These are phyloP conservation scores for Powellomyces hirtus DNA, from an alignment of 192 early-diverging fungal species.

Conservation along the genomic window DNA sequence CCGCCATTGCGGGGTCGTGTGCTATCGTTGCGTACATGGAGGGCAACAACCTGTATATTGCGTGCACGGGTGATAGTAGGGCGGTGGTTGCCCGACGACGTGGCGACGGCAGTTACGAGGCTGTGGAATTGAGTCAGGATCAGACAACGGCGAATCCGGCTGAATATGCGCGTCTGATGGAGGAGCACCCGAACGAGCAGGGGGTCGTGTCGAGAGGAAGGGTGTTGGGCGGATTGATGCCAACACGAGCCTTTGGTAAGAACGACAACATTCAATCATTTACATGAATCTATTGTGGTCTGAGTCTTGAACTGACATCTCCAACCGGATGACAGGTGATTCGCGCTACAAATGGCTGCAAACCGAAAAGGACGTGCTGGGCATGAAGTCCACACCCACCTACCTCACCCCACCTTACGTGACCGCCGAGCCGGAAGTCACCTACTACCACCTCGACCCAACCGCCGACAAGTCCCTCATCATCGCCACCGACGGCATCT, in stretches of 20 bases:
- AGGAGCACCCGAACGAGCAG: conserved; percentile 56
- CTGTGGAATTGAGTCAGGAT: conserved; percentile 39
- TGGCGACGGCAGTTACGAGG: conserved; percentile 32
- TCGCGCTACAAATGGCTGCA: conserved; percentile 48
- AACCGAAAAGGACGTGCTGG: conserved; percentile 23
- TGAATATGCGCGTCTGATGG: conserved; percentile 48
- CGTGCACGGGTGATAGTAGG: conserved; percentile 49
- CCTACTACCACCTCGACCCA: conserved; percentile 34
- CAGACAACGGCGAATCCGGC: conserved; percentile 42
- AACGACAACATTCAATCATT: no score
- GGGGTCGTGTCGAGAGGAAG: conserved; percentile 45
- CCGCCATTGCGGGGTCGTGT: conserved; percentile 46
- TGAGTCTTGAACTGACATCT: no score
- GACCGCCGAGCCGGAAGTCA: conserved; percentile 48
- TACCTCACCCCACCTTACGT: conserved; percentile 52
- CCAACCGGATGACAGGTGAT: conserved; percentile 47
- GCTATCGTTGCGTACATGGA: conserved; percentile 49
- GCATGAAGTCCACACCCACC: conserved; percentile 11
- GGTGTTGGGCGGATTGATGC: conserved; percentile 53
- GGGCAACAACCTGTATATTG: conserved; percentile 48
- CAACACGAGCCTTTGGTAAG: conserved; percentile 53
- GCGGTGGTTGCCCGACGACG: conserved; percentile 43
- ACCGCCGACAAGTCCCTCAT: conserved; percentile 43
- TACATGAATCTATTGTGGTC: background rate
- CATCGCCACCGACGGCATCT: conserved; percentile 49